Evolutionary conservation across 306 rosid species (phyloP), one percentile per base, ranked within the genome.

Genomic region (Amphicarpaea edgeworthii): DNA sequence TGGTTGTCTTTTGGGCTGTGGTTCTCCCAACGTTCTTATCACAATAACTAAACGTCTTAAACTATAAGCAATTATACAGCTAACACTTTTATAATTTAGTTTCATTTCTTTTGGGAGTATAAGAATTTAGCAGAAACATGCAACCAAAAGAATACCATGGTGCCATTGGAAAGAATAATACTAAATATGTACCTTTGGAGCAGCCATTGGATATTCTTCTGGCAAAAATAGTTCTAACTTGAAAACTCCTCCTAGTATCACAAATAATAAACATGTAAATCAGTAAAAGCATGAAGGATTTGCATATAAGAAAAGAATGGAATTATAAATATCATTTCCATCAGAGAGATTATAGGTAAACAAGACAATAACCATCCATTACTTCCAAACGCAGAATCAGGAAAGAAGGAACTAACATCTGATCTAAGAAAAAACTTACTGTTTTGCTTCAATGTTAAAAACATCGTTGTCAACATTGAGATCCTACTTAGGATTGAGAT

Each of bases 161-260:
- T n/a, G 59, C 42, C 45, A 6, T 72, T 50, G 47, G 20, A 81
- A 74, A 50, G 28, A 81, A n/a, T 9, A 28, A 32, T 68, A 79
- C 6, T 65, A 34, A 62, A 73, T 41, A 72, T 34, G 72, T 78
- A 93, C 98, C 98, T 93, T 93, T 10, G 98, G 98, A 59, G 98
- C 98, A 83, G 98, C 96, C 98, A 93, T 93, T 59, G 98, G 98
- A 84, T 93, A 93, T 80, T 93, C 98, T 83, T 91, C 98, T 3
- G 98, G 97, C 79, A 93, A 87, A 84, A 93, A 93, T 37, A 93
- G 84, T 78, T 93, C 98, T 86, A 93, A 84, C 85, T 93, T 93
- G 88, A 93, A 93, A 67, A 93, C 98, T 37, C 98, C 98, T 26
- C 98, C 98, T 93, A 83, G 43, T 47, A 70, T 70, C 69, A 46